A percentile compares a stretch with the other conserved stretches of the same genome.
These are phyloP conservation scores for Rhizomucor pusillus DNA, from an alignment of 371 early-diverging fungal species.

Conservation along the genomic window DNA sequence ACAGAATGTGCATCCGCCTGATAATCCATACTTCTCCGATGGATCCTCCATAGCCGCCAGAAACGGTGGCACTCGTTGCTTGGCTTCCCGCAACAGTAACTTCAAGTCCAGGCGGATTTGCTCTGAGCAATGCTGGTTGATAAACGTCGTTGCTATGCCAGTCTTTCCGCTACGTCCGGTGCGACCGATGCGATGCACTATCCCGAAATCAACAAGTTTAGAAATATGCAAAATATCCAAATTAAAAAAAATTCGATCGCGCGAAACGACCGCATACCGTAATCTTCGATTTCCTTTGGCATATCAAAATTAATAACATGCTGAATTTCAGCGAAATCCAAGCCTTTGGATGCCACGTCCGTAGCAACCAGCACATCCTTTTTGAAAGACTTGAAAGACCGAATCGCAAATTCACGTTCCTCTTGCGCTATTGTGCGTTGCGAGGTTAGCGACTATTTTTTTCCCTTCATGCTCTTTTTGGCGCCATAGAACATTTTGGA, in stretches of 20 bases:
- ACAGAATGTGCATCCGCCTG: constrained; percentile 88
- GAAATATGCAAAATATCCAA: constrained; percentile 1
- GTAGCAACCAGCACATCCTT: constrained; percentile 92
- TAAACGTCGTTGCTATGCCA: constrained; percentile 96
- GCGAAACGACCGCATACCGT: constrained; percentile 45
- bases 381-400: constrained; percentile 75
- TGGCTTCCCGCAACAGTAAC: constrained; percentile 89
- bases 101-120: constrained; percentile 92
- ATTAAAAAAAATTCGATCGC: neutral
- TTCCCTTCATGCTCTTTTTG: neutral
- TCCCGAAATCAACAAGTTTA: constrained; percentile 4
- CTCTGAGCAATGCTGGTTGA: constrained; percentile 82
- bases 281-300: constrained; percentile 97
- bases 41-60: constrained; percentile 87
- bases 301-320: constrained; percentile 96
- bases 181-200: constrained; percentile 15
- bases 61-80: constrained; percentile 90
- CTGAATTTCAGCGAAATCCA: constrained; percentile 92
- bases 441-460: no score
- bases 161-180: constrained; percentile 97
- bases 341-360: constrained; percentile 89
- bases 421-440: constrained; percentile 56
- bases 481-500: neutral
- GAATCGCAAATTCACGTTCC: constrained; percentile 80
- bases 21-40: constrained; percentile 70